These are phyloP conservation scores for Nannochloris sp. DNA, from an alignment of 139 green algal genomes.

Conservation along the genomic window DNA sequence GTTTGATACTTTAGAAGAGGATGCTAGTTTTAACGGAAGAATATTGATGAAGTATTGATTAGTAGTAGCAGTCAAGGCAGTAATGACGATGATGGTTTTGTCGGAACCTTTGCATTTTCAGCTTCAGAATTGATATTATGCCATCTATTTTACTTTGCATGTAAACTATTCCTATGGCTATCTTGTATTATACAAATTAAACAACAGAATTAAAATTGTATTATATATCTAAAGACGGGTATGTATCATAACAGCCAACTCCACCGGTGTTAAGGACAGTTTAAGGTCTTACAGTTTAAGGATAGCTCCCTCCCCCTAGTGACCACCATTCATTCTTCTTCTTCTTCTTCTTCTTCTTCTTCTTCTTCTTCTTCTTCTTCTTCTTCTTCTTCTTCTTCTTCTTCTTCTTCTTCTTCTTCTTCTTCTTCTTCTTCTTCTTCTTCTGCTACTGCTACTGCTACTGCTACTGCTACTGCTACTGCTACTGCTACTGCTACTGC, in stretches of 20 bases:
- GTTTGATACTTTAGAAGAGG: constrained; percentile 1
- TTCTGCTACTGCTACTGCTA: background rate
- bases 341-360: background rate
- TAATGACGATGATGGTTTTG: background rate
- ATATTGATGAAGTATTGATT: background rate
- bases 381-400: background rate
- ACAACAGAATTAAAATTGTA: too few species aligned
- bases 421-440: background rate
- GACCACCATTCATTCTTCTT: background rate
- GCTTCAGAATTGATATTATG: background rate
- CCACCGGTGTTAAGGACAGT: background rate
- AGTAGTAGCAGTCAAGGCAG: background rate
- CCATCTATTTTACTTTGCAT: background rate
- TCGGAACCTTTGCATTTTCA: background rate
- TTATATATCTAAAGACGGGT: too few species aligned
- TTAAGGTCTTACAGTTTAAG: constrained; percentile 12
- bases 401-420: background rate
- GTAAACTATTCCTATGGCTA: background rate
- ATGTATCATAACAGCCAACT: too few species aligned
- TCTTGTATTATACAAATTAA: too few species aligned
- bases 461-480: background rate
- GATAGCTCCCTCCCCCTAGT: background rate
- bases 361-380: background rate
- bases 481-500: too few species aligned
- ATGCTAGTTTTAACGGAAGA: background rate